Evolutionary conservation across 2,329 filamentous ascomycete species (phyloP), one percentile per base, ranked within the genome.

Genomic region (Exophiala phaeomuriformis): DNA sequence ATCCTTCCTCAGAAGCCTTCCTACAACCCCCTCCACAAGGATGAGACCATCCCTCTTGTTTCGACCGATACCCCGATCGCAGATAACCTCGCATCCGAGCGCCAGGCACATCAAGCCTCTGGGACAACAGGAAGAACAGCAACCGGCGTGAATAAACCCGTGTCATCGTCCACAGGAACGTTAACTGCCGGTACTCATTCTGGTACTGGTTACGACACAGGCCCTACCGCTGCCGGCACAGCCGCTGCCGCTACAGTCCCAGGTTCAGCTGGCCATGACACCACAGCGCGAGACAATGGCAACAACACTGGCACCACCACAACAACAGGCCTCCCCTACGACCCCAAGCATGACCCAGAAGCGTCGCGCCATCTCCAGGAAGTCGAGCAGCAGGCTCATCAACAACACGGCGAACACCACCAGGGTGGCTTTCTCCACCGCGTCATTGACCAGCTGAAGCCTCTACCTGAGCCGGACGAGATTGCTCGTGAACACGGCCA

Each of bases 1-100:
- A 53, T 36, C 12, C n/a, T 56, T 56, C 36, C 37, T 19, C 47
- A 53, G 42, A 61, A 59, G 30, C 59, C 59, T 9, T 57, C 53
- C 3, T 61, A 61, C 50, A 61, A 59, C 31, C 59, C 59, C 2
- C 52, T 61, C 33, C 37, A 39, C 37, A 58, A 61, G 29, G 52
- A 58, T 32, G 48, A 52, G 19, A 19, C 19, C 10, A 5, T 47
- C 12, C 12, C 5, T 10, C 31, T 32, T n/a, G 6, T 4, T 4
- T 9, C 44, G 4, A 37, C 31, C 3, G 44, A 47, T 7, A 36
- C 40, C 8, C 37, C 19, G 4, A 45, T 33, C 12, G 33, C n/a
- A n/a, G 49, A 37, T 30, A 53, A 4, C 32, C 44, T 47, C n/a
- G n/a, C 31, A 2, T 32, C 35, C 2, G 44, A 37, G 10, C 44